Percentiles rank a stretch among this genome's conserved stretches.
Conservation (phyloP, 2,329 filamentous ascomycete genomes). For the Epichloe sylvatica region DNA sequence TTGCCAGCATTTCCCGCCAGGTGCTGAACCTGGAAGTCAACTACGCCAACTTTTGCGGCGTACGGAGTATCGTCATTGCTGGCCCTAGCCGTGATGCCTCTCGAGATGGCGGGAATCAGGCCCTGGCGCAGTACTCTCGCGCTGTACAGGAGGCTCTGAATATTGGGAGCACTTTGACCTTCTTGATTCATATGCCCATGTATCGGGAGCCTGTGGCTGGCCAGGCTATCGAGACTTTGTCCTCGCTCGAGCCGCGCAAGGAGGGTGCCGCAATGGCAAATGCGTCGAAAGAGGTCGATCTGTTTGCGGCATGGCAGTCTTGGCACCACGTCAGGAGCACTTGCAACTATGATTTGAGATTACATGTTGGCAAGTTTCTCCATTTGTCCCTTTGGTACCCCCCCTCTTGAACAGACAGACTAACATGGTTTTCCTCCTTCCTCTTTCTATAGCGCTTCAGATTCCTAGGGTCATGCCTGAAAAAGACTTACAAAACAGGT, state of each 20-base stretch:
- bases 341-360: conserved; percentile 69
- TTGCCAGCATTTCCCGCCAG: conserved; percentile 77
- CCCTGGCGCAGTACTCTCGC: conserved; percentile 65
- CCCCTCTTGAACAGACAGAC: not conserved
- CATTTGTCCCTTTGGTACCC: not conserved
- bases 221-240: conserved; percentile 37
- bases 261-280: conserved; percentile 12
- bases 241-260: conserved; percentile 24
- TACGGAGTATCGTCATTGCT: conserved; percentile 67
- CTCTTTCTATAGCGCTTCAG: conserved; percentile 31
- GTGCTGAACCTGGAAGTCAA: conserved; percentile 82
- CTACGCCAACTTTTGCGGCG: conserved; percentile 90
- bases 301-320: conserved; percentile 78
- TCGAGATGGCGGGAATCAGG: conserved; percentile 33
- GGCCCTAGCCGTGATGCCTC: conserved; percentile 56
- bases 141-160: conserved; percentile 68
- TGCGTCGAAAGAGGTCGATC: conserved; percentile 40
- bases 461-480: conserved; percentile 46
- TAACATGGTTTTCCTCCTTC: not conserved
- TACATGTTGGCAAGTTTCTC: conserved; percentile 63
- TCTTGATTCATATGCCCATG: conserved; percentile 75
- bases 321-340: conserved; percentile 80
- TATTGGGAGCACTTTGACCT: conserved; percentile 60
- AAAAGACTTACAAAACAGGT: conserved; percentile 47
- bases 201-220: conserved; percentile 54